Conservation (phyloP, 805 yeast species). For the Ogataea polymorpha region DNA sequence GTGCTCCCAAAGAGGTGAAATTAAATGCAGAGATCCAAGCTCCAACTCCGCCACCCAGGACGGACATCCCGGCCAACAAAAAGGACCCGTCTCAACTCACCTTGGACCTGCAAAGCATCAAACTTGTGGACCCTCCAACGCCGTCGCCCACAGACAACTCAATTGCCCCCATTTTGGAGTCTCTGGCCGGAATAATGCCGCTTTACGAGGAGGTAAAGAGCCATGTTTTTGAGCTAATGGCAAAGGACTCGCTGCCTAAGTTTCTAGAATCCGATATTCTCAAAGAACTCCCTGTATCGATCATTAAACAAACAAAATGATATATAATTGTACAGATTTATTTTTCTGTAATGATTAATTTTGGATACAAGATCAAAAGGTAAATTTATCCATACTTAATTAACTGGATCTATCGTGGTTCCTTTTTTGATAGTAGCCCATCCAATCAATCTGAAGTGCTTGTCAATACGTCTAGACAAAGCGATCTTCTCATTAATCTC, state of each 20-base stretch:
- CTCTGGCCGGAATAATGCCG: conserved; percentile 38
- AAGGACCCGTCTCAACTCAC: conserved; percentile 6
- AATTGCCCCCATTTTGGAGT: conserved; percentile 33
- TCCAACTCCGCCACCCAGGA: not conserved
- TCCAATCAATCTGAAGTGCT: conserved; percentile 99
- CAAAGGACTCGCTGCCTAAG: conserved; percentile 70
- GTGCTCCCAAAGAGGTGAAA: not conserved
- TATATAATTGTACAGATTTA: conserved; percentile 1
- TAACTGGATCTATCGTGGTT: conserved; percentile 78
- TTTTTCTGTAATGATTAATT: conserved; percentile 1
- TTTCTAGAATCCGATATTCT: conserved; percentile 47
- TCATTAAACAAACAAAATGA: conserved; percentile 1
- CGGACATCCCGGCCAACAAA: not conserved
- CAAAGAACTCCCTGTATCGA: conserved; percentile 29
- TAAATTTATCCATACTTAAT: conserved; percentile 26
- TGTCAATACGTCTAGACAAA: conserved; percentile 96
- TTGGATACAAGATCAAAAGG: conserved; percentile 1
- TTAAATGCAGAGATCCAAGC: not conserved
- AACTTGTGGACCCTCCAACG: conserved; percentile 3
- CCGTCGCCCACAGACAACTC: conserved; percentile 35
- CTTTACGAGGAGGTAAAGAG: conserved; percentile 47
- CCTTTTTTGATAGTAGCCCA: conserved; percentile 99
- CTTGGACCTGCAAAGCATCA: conserved; percentile 10
- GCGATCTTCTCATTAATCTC: conserved; percentile 98
- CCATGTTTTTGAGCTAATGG: conserved; percentile 59